Evolutionary conservation across 257 asterid species (phyloP), one percentile per base, ranked within the genome.

Genomic region (Lycium ferocissimum): DNA sequence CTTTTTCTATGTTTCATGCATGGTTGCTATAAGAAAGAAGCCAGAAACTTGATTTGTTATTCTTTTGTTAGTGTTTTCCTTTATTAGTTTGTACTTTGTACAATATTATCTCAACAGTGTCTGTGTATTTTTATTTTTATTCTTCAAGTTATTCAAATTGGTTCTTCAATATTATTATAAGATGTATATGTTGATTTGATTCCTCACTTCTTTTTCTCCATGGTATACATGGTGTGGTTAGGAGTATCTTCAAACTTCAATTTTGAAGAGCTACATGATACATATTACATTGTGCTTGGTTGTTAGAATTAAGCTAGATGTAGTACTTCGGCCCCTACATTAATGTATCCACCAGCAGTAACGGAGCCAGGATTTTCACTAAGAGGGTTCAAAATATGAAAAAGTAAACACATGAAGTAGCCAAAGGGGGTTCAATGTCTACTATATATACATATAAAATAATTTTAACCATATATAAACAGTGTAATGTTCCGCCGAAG

Each of bases 21-120:
- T 80, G 56, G 56, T 76, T 51, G 38, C 76, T 85, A 83, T 51
- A 71, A 85, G 85, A 59, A 79, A 82, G n/a, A 85, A 10, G 66
- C 67, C 56, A 53, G 1, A 71, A 81, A 62, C 51, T 63, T 81
- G 85, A 84, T 86, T 86, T 88, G 71, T 84, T 88, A 88, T 88
- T 88, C 87, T 76, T 88, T 86, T 83, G 87, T 69, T 81, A 49
- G 80, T 83, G 54, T 66, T 33, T 45, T 26, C 70, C 84, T 37
- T 17, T 67, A 63, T 12, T 65, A n/a, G 3, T 56, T 5, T 33
- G 72, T 81, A 82, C 38, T 53, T 65, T 58, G 57, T 67, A 63
- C 14, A 22, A 22, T 51, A 76, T 51, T 49, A 47, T 75, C 17
- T 45, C 40, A 73, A 73, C 80, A 73, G 8, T 20, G 80, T 73